phyloP scores from a whole-genome alignment of 768 basidiomycete genomes.

The Leccinum variicolor region DNA sequence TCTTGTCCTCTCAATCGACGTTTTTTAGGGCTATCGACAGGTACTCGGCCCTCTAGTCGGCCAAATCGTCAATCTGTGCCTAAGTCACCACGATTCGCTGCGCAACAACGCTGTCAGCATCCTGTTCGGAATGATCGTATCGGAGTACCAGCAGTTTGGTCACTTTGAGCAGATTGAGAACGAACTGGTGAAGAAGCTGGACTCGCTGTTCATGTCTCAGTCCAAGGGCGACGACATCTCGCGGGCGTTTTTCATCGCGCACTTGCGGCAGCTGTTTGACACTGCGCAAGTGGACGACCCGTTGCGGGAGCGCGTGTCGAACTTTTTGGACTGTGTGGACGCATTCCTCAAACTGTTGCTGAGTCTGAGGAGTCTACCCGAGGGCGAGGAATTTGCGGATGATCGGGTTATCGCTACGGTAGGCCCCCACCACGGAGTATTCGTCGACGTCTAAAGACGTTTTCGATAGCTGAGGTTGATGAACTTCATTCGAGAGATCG shows the following conservation, averaged over 20 bases:
- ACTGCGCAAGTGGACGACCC: slow-evolving; percentile 75
- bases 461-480: slow-evolving; percentile 69
- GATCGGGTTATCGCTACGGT: slow-evolving; percentile 93
- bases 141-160: slow-evolving; percentile 80
- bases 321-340: slow-evolving; percentile 87
- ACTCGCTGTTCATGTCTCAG: slow-evolving; percentile 90
- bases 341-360: slow-evolving; percentile 89
- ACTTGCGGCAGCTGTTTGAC: slow-evolving; percentile 88
- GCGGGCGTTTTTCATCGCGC: slow-evolving; percentile 88
- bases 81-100: slow-evolving; percentile 92
- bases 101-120: slow-evolving; percentile 90
- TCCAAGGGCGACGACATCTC: slow-evolving; percentile 90
- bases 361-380: slow-evolving; percentile 83
- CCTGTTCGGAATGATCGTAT: slow-evolving; percentile 92
- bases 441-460: slow-evolving; percentile 7
- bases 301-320: slow-evolving; percentile 71
- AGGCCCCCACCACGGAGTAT: slow-evolving; percentile 13
- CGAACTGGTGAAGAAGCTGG: slow-evolving; percentile 87
- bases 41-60: slow-evolving; percentile 83
- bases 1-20: neutral
- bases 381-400: slow-evolving; percentile 91
- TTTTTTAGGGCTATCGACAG: slow-evolving; percentile 73
- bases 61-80: slow-evolving; percentile 85
- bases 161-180: slow-evolving; percentile 90
- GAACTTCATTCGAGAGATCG: slow-evolving; percentile 91